A percentile compares a stretch with the other conserved stretches of the same genome.
These are phyloP conservation scores for Xerocomus potaroensis DNA, from an alignment of 768 basidiomycete genomes.

Conservation along the genomic window DNA sequence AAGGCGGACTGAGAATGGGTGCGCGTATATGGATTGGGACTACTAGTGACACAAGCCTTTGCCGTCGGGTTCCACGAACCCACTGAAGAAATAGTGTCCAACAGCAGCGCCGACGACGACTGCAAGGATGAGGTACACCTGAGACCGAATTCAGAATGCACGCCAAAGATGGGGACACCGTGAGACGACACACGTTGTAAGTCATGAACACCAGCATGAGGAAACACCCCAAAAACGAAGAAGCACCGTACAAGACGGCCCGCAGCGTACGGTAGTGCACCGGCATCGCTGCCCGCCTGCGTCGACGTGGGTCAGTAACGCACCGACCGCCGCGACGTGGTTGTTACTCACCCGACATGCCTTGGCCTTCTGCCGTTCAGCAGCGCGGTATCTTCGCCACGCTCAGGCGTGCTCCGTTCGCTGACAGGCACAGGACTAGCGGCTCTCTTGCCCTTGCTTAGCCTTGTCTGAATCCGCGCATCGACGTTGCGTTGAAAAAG, in stretches of 20 bases:
- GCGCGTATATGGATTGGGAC: conserved; percentile 4
- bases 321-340: neutral
- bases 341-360: conserved; percentile 41
- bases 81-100: conserved; percentile 77
- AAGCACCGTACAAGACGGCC: conserved; percentile 67
- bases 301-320: conserved; percentile 35
- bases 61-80: conserved; percentile 56
- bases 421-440: conserved; percentile 32
- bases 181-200: conserved; percentile 66
- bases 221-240: conserved; percentile 80
- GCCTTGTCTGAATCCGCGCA: conserved; percentile 45
- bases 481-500: conserved; percentile 59
- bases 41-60: conserved; percentile 84
- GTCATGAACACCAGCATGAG: conserved; percentile 97
- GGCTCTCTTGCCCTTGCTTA: conserved; percentile 49
- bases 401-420: conserved; percentile 39
- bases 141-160: neutral
- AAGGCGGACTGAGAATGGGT: neutral
- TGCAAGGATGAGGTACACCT: conserved; percentile 85
- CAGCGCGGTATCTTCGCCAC: conserved; percentile 50
- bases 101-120: conserved; percentile 78
- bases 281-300: conserved; percentile 1
- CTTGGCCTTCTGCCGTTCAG: conserved; percentile 44
- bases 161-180: neutral
- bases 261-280: conserved; percentile 47